Base-by-base conservation (phyloP, 2,329 filamentous ascomycete species). In the Fusarium decemcellulare region DNA sequence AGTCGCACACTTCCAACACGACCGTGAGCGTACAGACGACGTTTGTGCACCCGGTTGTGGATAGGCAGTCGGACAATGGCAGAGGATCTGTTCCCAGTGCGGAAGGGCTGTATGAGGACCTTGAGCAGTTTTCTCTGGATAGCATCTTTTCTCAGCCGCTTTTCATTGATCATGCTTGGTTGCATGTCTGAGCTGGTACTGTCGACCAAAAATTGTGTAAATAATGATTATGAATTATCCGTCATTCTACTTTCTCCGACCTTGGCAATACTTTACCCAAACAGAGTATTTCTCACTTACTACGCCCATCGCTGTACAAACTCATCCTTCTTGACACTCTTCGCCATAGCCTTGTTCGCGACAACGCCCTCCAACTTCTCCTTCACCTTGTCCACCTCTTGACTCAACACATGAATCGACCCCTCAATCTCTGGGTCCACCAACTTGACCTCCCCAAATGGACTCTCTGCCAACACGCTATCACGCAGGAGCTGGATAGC, bases 381-480 rank as follows among this genome's bases (percentile, higher is more conserved):
- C 47, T 74, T 76, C 1, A 83, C 76, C 59, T 80, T 80, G 2
- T 78, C 78, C 47, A 86, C 78, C 74, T 87, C 86, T 52, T 83
- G 79, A 1, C 75, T 74, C 56, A 88, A 69, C 11, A 86, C 79
- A 0, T 76, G 74, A n/a, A 90, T 83, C 2, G 83, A 85, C 3
- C 76, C 79, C 59, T 87, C 84, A 39, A 88, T 83, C 30, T 87
- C 86, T 0, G 84, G 81, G 68, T 90, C 88, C 7, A 84, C 77
- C 7, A 90, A 80, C 43, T 79, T 80, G 6, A 87, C 81, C n/a
- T 81, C 75, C 0, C 80, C 79, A 70, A 82, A 88, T 6, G 82
- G 77, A 32, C 82, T 87, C 70, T 90, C 87, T 0, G 85, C 85
- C 2, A 89, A 76, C 1, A 89, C 76, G 42, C 83, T 87, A 61